A percentile compares a stretch with the other conserved stretches of the same genome.
phyloP scores from a whole-genome alignment of 2,329 filamentous ascomycete species.

The Ustulina deusta region DNA sequence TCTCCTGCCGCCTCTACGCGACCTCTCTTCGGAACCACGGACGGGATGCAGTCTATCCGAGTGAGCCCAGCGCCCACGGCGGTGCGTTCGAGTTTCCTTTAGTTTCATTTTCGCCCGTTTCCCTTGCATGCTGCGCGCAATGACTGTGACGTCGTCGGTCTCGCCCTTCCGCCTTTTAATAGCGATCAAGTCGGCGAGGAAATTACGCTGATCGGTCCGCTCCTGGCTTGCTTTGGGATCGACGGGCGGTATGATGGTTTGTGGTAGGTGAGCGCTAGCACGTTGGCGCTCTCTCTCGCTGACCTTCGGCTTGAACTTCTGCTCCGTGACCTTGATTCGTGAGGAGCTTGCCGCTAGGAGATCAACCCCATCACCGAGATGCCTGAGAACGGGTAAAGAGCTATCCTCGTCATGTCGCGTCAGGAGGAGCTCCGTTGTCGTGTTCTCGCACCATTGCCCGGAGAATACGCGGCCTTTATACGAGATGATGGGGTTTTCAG shows the following conservation, averaged over 20 bases:
- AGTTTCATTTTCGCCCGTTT: slow-evolving; percentile 13
- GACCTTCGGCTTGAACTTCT: slow-evolving; percentile 65
- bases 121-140: slow-evolving; percentile 43
- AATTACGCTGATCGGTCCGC: slow-evolving; percentile 56
- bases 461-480: slow-evolving; percentile 83
- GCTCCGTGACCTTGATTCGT: slow-evolving; percentile 76
- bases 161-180: slow-evolving; percentile 74
- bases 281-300: slow-evolving; percentile 41
- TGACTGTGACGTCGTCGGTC: slow-evolving; percentile 71
- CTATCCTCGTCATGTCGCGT: slow-evolving; percentile 59
- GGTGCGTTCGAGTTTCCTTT: slow-evolving; percentile 14
- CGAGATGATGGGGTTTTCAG: slow-evolving; percentile 78
- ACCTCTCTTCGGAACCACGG: slow-evolving; percentile 19
- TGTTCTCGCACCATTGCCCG: slow-evolving; percentile 83
- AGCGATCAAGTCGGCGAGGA: slow-evolving; percentile 74
- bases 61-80: slow-evolving; percentile 33
- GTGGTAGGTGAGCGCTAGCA: slow-evolving; percentile 52
- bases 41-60: slow-evolving; percentile 9
- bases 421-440: slow-evolving; percentile 87
- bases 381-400: slow-evolving; percentile 61
- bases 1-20: slow-evolving; percentile 27
- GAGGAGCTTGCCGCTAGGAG: slow-evolving; percentile 77
- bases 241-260: slow-evolving; percentile 56
- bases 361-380: slow-evolving; percentile 71
- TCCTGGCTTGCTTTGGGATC: slow-evolving; percentile 63